These are phyloP conservation scores for Solanum clarkiae DNA, from an alignment of 257 asterid genomes.

Conservation along the genomic window DNA sequence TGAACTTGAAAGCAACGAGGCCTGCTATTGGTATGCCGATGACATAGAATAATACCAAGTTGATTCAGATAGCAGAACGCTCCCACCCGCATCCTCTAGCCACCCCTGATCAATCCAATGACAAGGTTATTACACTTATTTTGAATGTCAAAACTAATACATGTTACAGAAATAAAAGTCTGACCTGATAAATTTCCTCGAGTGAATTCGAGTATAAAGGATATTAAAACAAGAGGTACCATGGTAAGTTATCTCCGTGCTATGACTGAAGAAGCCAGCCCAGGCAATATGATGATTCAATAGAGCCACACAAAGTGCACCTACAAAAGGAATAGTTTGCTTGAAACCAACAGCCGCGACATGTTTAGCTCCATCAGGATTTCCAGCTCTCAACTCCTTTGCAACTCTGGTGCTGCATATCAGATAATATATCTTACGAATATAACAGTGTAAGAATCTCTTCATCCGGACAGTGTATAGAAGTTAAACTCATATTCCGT, in stretches of 20 bases:
- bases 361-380: conserved; percentile 41
- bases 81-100: conserved; percentile 77
- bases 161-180: not conserved
- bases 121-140: not conserved
- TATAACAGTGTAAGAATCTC: too few species aligned
- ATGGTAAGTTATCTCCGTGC: conserved; percentile 37
- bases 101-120: conserved; percentile 30
- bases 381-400: conserved; percentile 64
- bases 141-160: not conserved
- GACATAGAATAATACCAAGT: conserved; percentile 43
- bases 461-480: too few species aligned
- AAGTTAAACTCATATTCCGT: too few species aligned
- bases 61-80: conserved; percentile 39
- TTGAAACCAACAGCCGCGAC: conserved; percentile 54
- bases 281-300: conserved; percentile 43
- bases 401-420: conserved; percentile 66
- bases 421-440: too few species aligned
- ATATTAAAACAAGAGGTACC: conserved; percentile 45
- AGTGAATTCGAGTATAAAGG: conserved; percentile 39
- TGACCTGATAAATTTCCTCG: conserved; percentile 64
- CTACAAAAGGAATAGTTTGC: conserved; percentile 25
- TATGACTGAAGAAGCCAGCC: conserved; percentile 60
- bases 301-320: conserved; percentile 21
- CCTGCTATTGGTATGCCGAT: conserved; percentile 54
- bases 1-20: conserved; percentile 42